phyloP scores from a whole-genome alignment of 768 basidiomycete genomes.

The Xerocomus potaroensis region DNA sequence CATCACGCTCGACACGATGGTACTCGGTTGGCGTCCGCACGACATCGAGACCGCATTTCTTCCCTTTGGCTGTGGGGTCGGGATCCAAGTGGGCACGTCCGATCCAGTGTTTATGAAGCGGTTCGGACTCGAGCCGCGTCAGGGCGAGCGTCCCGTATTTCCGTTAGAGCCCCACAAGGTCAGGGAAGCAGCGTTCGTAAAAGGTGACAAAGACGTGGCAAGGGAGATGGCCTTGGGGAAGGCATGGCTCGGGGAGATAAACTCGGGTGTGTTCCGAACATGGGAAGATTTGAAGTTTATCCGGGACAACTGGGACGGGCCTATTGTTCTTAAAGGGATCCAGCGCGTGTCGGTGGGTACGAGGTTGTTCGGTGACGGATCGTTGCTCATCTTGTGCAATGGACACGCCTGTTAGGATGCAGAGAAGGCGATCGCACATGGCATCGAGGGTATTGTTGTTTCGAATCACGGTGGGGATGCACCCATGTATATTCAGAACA shows the following conservation, averaged over 20 bases:
- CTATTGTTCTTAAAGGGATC: slow-evolving; percentile 46
- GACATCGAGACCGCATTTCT: slow-evolving; percentile 39
- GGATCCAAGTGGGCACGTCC: slow-evolving; percentile 38
- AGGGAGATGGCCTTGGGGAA: slow-evolving; percentile 30
- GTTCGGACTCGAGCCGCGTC: slow-evolving; percentile 26
- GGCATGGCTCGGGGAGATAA: slow-evolving; percentile 37
- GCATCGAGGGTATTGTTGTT: slow-evolving; percentile 71
- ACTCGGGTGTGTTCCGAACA: slow-evolving; percentile 37
- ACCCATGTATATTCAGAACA: not conserved
- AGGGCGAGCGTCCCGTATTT: slow-evolving; percentile 28
- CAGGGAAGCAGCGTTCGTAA: slow-evolving; percentile 17
- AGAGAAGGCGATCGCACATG: slow-evolving; percentile 56
- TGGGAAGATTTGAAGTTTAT: slow-evolving; percentile 47
- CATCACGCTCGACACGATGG: slow-evolving; percentile 42
- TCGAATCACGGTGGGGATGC: slow-evolving; percentile 66
- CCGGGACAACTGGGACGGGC: slow-evolving; percentile 45
- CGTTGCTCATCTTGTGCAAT: not conserved
- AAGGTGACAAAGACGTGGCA: slow-evolving; percentile 32
- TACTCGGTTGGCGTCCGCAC: slow-evolving; percentile 42
- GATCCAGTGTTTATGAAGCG: slow-evolving; percentile 47
- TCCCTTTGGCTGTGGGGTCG: slow-evolving; percentile 35
- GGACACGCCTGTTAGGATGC: slow-evolving; percentile 32
- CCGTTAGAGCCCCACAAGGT: slow-evolving; percentile 33
- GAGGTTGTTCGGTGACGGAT: not conserved
- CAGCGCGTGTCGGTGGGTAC: slow-evolving; percentile 17